Conservation (phyloP, 768 basidiomycete species). For the Antrodiella citrinella region DNA sequence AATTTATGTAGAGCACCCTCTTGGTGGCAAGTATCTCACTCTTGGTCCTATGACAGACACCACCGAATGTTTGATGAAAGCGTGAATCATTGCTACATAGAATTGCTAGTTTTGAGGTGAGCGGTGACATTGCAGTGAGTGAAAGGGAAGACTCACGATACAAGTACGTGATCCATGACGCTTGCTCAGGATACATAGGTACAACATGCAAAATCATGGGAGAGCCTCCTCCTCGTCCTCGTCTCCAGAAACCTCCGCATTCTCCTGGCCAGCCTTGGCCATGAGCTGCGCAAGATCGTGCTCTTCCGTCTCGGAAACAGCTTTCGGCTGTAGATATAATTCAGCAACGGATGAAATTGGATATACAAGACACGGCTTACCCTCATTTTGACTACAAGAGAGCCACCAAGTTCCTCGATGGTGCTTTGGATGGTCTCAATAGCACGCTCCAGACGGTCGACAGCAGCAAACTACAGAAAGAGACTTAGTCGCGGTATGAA, state of each 20-base stretch:
- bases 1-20: too few relatives aligned
- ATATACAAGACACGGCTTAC: conserved; percentile 28
- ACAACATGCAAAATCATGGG: conserved; percentile 5
- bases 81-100: background rate
- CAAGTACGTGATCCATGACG: background rate
- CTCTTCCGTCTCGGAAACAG: conserved; percentile 95
- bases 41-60: too few relatives aligned
- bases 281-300: conserved; percentile 95
- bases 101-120: background rate
- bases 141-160: background rate
- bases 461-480: conserved; percentile 81
- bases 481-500: background rate
- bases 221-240: conserved; percentile 69
- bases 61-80: background rate
- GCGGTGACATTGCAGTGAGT: too few relatives aligned
- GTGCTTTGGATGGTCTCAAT: conserved; percentile 83
- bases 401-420: conserved; percentile 81
- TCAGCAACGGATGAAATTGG: background rate
- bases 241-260: conserved; percentile 93
- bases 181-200: background rate
- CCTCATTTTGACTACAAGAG: conserved; percentile 94
- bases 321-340: conserved; percentile 67
- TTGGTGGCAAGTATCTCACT: too few relatives aligned
- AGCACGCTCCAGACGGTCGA: conserved; percentile 88
- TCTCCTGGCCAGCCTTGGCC: conserved; percentile 90